Evolutionary conservation across 345 rosid genomes (phyloP), one percentile per base, ranked within the genome.

Genomic region (Dimocarpus longan): DNA sequence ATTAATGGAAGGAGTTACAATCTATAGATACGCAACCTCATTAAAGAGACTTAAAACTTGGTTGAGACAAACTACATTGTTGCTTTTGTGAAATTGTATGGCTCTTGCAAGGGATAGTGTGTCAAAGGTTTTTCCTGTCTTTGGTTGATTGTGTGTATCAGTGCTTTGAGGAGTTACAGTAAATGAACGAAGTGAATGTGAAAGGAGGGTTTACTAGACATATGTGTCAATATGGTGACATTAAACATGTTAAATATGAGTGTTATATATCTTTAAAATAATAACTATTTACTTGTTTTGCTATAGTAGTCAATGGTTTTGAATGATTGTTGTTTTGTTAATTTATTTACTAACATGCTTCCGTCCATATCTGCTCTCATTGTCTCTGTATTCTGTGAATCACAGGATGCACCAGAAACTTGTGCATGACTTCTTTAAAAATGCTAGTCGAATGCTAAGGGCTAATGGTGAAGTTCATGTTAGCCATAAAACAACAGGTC

Each of bases 401-500:
- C 54, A 12, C 71, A 92, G 97, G 42, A 88, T 48, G 82, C 94
- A 90, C 78, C 83, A 74, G 79, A n/a, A 16, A 0, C 86, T 92
- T 63, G 82, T 84, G 79, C 26, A 13, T 5, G 84, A 83, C 10
- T 90, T 89, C 83, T 87, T 92, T 73, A 65, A 32, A 67, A 79
- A 81, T 76, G 90, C 93, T 46, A 84, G 85, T 46, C 70, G 32
- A 28, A 84, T 90, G 88, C 77, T 91, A 24, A 76, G 76, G 69
- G 80, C 64, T 15, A 0, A 81, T 9, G 92, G 92, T 18, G 85
- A 92, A 85, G 70, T 89, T 13, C 93, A 91, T 77, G 90, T 92
- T 11, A 83, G 82, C 64, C 95, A 92, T 83, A 91, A 88, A 83
- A 88, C 85, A 24, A 77, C 76, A 1, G 18, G 39, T 52, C 95